Evolutionary conservation across 2,329 filamentous ascomycete genomes (phyloP).

Genomic region (Chaetomium globosum): DNA sequence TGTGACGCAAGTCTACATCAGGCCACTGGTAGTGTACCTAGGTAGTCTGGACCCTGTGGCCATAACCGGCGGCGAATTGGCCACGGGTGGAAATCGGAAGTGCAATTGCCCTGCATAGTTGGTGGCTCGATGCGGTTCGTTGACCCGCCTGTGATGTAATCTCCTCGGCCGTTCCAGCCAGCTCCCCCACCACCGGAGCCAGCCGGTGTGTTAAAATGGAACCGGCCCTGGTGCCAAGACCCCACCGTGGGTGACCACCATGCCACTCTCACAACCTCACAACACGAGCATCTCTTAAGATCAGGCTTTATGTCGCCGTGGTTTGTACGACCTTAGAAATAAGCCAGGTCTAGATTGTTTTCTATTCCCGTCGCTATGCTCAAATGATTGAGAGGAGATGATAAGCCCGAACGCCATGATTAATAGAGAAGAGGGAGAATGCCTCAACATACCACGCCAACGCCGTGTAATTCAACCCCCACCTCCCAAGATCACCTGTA

Average conservation of each 20-base stretch:
- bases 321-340: not conserved
- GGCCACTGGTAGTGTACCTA: not conserved
- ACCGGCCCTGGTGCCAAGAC: not conserved
- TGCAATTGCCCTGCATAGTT: not conserved
- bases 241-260: not conserved
- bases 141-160: slow-evolving; percentile 33
- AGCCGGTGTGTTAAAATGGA: not conserved
- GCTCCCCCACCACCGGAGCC: slow-evolving; percentile 2
- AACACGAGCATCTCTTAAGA: slow-evolving; percentile 1
- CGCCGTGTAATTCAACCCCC: slow-evolving; percentile 14
- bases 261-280: not conserved
- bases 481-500: not conserved
- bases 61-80: slow-evolving; percentile 1
- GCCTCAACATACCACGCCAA: slow-evolving; percentile 10
- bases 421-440: not conserved
- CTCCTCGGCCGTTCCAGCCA: not conserved
- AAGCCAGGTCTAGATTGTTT: not conserved
- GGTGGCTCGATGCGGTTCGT: slow-evolving; percentile 19
- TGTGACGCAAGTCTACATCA: slow-evolving; percentile 17
- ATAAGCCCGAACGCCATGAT: slow-evolving; percentile 14
- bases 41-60: not conserved
- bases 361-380: slow-evolving; percentile 15
- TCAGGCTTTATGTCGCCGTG: not conserved
- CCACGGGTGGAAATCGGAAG: not conserved
- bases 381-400: slow-evolving; percentile 22